These are phyloP conservation scores for Durio zibethinus DNA, from an alignment of 345 rosid genomes.

Conservation along the genomic window DNA sequence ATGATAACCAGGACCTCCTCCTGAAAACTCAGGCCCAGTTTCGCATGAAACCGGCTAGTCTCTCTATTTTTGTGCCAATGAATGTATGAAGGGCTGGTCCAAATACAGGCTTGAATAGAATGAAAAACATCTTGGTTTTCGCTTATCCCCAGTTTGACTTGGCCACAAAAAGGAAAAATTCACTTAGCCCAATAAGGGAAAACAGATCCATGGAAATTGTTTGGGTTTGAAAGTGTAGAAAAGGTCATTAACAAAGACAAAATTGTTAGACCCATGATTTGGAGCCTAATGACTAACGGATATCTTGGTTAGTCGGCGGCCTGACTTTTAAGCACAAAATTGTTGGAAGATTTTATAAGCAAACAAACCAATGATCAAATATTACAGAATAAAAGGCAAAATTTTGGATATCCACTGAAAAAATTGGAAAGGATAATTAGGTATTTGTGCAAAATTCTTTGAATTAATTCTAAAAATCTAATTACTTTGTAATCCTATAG, in stretches of 20 bases:
- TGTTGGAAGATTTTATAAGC: neutral
- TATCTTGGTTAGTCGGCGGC: neutral
- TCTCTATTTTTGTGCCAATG: neutral
- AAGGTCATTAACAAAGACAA: neutral
- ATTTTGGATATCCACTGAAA: neutral
- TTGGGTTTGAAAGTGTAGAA: neutral
- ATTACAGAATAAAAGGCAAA: neutral
- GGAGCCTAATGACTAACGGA: neutral
- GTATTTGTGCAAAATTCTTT: neutral
- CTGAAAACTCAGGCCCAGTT: too few species aligned
- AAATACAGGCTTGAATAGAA: neutral
- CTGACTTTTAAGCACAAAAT: neutral
- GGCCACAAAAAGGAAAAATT: neutral
- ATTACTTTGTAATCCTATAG: too few species aligned
- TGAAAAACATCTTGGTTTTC: neutral
- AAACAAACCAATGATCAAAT: neutral
- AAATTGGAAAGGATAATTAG: neutral
- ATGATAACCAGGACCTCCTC: too few species aligned
- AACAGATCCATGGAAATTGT: neutral
- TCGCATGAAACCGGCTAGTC: too few species aligned
- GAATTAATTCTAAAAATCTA: neutral
- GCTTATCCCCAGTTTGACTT: neutral
- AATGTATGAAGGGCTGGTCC: neutral
- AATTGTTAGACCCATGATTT: neutral
- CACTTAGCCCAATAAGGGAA: neutral